Percentiles rank a stretch among this genome's conserved stretches.
Evolutionary conservation across 306 rosid genomes (phyloP).

Genomic region (Glycyrrhiza uralensis): DNA sequence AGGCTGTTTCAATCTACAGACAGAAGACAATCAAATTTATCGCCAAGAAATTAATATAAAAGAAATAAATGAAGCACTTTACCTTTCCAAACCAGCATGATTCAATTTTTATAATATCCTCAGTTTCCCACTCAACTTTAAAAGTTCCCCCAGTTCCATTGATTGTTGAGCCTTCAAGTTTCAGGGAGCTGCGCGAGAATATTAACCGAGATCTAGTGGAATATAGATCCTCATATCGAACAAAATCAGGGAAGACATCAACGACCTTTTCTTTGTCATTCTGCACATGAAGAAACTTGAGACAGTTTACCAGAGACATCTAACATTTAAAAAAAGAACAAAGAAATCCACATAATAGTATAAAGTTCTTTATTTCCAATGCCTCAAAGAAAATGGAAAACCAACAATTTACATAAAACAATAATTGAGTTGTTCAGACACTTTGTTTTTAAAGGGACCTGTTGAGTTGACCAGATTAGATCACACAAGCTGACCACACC

Average conservation of each 20-base stretch:
- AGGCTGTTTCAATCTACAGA: conserved; percentile 63
- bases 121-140: conserved; percentile 46
- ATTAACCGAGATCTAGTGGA: conserved; percentile 38
- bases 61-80: conserved; percentile 7
- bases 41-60: conserved; percentile 1
- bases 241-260: conserved; percentile 46
- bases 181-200: conserved; percentile 49
- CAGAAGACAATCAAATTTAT: conserved; percentile 18
- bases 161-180: conserved; percentile 40
- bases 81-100: conserved; percentile 54
- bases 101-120: conserved; percentile 46
- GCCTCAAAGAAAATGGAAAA: neutral
- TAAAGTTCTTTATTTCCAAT: neutral
- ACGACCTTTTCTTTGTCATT: conserved; percentile 36
- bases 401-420: neutral
- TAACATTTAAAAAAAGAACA: neutral
- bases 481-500: conserved; percentile 5
- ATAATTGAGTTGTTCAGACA: neutral
- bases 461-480: conserved; percentile 8
- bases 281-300: conserved; percentile 40
- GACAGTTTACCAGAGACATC: neutral
- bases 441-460: neutral
- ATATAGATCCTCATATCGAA: conserved; percentile 40
- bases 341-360: neutral
- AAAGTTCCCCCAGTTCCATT: conserved; percentile 37